Evolutionary conservation across 176 grass and related monocot genomes (phyloP).

Genomic region (Bothriochloa decipiens): DNA sequence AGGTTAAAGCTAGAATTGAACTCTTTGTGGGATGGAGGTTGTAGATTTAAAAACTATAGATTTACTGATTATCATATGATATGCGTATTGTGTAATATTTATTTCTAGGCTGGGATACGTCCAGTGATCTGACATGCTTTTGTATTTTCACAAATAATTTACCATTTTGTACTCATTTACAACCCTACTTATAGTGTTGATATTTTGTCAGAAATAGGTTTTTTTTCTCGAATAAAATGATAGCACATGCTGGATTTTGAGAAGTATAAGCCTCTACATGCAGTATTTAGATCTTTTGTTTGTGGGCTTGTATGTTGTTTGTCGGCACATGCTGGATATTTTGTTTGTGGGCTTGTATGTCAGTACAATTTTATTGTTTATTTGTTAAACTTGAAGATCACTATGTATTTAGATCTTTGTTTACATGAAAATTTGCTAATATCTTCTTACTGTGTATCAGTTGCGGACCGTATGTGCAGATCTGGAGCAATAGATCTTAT

Average conservation of each 20-base stretch:
- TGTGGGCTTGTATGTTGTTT: neutral
- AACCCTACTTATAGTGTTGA: neutral
- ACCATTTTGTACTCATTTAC: neutral
- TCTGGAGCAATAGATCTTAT: slow-evolving; percentile 96
- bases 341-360: neutral
- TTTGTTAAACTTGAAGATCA: neutral
- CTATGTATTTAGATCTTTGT: neutral
- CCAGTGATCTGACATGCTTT: slow-evolving; percentile 5
- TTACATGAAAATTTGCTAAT: slow-evolving; percentile 28
- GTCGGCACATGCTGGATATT: neutral
- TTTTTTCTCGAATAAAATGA: neutral
- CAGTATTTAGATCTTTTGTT: neutral
- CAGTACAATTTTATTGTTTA: neutral
- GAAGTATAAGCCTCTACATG: neutral
- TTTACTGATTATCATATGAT: neutral
- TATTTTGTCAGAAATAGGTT: neutral
- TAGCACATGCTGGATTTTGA: neutral
- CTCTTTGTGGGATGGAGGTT: neutral
- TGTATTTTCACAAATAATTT: neutral
- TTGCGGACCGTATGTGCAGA: slow-evolving; percentile 99
- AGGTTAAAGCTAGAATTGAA: neutral
- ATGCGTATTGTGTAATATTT: neutral
- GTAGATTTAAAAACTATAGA: neutral
- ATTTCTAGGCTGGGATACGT: neutral
- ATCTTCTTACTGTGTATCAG: slow-evolving; percentile 58